Base-by-base conservation (phyloP, 1,284 basidiomycete species). In the Mycena sp. region DNA sequence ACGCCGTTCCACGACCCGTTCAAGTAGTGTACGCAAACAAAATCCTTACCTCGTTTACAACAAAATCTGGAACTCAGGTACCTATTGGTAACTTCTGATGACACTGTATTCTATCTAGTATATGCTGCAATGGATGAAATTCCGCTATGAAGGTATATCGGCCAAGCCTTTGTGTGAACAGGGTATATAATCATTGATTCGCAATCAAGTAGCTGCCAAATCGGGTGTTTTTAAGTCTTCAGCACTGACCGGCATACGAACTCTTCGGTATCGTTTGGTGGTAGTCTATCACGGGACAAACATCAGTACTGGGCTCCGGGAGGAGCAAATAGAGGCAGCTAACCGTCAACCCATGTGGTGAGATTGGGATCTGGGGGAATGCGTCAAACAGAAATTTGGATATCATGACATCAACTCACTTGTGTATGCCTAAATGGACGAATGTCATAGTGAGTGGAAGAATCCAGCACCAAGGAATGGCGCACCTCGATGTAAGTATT, bases 331-430 rank as follows among this genome's bases (percentile, higher is more conserved):
- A 21, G 6, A 17, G 14, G 16, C 25, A 25, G 7, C 45, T 69
- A 83, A 71, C 83, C 80, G 61, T 77, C 73, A 37, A 44, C 78
- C 85, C 88, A 88, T 3, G 81, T 81, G 16, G 85, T 87, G 26
- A 87, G 60, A 65, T 87, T 87, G 17, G 83, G 75, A 62, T 87
- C 59, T 61, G 30, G 4, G 25, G 30, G 41, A 26, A 9, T 19
- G 49, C 11, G 1, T 40, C 29, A 37, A 14, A 23, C 37, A n/a
- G 21, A 28, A 52, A 46, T 23, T 19, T 9, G 23, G 3, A 6
- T 2, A n/a, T 54, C 35, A 38, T 2, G 23, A 23, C 38, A 12
- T 2, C 16, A 26, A 32, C 57, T 37, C 43, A 64, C 63, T 84
- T 19, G 73, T 78, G 65, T 85, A 85, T 17, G 80, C 85, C 56